Conservation (phyloP, 495 filamentous ascomycete genomes). For the Daldinia loculata region DNA sequence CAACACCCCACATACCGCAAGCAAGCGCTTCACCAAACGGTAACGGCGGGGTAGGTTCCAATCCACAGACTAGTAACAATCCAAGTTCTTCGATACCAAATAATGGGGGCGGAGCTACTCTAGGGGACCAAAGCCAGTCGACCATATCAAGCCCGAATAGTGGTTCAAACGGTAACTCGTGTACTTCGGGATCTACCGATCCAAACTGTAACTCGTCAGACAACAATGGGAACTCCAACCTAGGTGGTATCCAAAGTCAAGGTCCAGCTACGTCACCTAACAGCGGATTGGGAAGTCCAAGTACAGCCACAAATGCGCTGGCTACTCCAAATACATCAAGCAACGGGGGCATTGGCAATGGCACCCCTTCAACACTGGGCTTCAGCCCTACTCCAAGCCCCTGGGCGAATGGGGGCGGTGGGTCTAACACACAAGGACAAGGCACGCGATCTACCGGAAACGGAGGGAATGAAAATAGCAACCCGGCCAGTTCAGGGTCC, state of each 20-base stretch:
- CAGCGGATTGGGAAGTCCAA: constrained; percentile 2
- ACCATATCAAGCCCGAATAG: constrained; percentile 23
- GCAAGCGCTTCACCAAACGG: constrained; percentile 27
- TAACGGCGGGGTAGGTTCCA: constrained; percentile 23
- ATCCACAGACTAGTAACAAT: constrained; percentile 8
- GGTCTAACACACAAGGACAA: constrained; percentile 1
- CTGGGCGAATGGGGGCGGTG: constrained; percentile 2
- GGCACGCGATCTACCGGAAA: constrained; percentile 4
- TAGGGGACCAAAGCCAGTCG: constrained; percentile 22
- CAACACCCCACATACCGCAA: constrained; percentile 9
- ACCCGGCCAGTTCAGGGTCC: neutral
- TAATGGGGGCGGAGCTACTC: constrained; percentile 18
- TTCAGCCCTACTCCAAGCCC: constrained; percentile 16
- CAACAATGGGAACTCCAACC: constrained; percentile 1
- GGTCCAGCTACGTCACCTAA: constrained; percentile 9
- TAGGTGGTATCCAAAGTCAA: constrained; percentile 14
- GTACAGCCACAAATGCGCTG: constrained; percentile 8
- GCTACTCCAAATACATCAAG: constrained; percentile 1
- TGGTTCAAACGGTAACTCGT: constrained; percentile 15
- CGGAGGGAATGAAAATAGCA: constrained; percentile 6
- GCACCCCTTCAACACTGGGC: constrained; percentile 6
- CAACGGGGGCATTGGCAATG: constrained; percentile 7
- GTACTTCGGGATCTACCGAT: constrained; percentile 32
- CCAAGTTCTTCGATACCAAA: constrained; percentile 9
- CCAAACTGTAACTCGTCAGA: constrained; percentile 25